phyloP scores from a whole-genome alignment of 148 eudicot genomes.

The Salicornia ramosissima region DNA sequence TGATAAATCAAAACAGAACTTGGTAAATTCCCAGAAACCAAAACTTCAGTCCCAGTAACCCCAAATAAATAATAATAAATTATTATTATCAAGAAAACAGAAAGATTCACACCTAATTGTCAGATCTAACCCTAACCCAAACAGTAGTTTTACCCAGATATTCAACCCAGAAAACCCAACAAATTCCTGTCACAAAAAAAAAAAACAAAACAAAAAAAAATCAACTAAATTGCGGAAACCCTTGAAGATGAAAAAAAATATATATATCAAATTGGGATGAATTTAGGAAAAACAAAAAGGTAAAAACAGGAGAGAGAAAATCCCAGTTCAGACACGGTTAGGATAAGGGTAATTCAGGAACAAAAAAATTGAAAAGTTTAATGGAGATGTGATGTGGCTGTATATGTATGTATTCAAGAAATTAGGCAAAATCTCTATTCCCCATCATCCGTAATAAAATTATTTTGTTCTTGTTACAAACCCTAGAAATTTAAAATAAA shows the following conservation, averaged over 20 bases:
- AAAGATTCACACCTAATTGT: conserved; percentile 11
- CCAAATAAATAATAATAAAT: background rate
- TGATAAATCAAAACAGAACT: conserved; percentile 24
- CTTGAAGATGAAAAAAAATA: background rate
- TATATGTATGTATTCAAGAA: conserved; percentile 7
- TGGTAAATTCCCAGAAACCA: conserved; percentile 21
- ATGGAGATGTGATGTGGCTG: conserved; percentile 12
- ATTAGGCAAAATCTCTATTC: conserved; percentile 22
- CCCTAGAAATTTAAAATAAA: conserved; percentile 18
- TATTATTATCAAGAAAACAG: conserved; percentile 1
- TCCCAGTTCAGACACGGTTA: conserved; percentile 25
- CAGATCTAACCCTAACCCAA: conserved; percentile 40
- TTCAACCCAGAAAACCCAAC: conserved; percentile 16
- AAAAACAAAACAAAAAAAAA: no score
- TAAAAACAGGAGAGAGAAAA: conserved; percentile 15
- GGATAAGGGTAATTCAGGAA: conserved; percentile 38
- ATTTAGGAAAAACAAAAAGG: conserved; percentile 11
- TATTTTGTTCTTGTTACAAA: conserved; percentile 15
- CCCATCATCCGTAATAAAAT: conserved; percentile 6
- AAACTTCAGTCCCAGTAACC: conserved; percentile 21
- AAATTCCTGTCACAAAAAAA: background rate
- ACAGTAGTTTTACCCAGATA: conserved; percentile 3
- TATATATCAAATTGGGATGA: conserved; percentile 16
- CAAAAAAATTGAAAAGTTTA: background rate
- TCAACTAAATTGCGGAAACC: conserved; percentile 4